A percentile compares a stretch with the other conserved stretches of the same genome.
These are phyloP conservation scores for Periglandula ipomoeae DNA, from an alignment of 2,329 filamentous ascomycete genomes.

Conservation along the genomic window DNA sequence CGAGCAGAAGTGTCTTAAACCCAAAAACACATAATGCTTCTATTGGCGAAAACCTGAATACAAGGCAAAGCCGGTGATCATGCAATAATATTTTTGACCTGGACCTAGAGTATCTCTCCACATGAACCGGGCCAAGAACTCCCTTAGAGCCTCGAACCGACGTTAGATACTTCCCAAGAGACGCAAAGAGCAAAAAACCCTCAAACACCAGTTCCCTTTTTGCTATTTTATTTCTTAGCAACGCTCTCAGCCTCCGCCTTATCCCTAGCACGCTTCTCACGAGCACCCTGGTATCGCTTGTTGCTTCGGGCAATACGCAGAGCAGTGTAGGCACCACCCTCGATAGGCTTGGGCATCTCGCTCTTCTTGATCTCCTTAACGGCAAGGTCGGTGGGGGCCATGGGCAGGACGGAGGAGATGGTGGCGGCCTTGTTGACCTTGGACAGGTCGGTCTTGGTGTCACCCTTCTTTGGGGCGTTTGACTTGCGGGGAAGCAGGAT, in stretches of 20 bases:
- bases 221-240: conserved; percentile 66
- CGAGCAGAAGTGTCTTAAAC: neutral
- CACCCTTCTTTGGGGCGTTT: conserved; percentile 88
- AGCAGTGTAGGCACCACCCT: conserved; percentile 79
- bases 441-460: conserved; percentile 73
- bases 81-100: conserved; percentile 32
- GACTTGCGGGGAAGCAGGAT: conserved; percentile 96
- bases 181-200: conserved; percentile 33
- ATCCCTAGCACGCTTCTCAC: conserved; percentile 89
- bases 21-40: neutral
- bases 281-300: conserved; percentile 68
- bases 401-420: conserved; percentile 53
- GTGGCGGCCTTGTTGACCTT: conserved; percentile 51
- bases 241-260: conserved; percentile 74
- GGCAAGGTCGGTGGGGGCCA: conserved; percentile 56
- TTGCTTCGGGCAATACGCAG: conserved; percentile 80
- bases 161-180: conserved; percentile 27
- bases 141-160: conserved; percentile 28
- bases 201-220: conserved; percentile 33
- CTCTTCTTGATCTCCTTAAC: conserved; percentile 73
- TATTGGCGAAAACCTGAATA: conserved; percentile 10
- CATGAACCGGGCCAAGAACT: conserved; percentile 25
- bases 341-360: conserved; percentile 63
- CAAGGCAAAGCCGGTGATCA: conserved; percentile 28
- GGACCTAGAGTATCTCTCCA: conserved; percentile 30